Base-by-base conservation (phyloP, 768 basidiomycete genomes). In the Boletus barrowsii region DNA sequence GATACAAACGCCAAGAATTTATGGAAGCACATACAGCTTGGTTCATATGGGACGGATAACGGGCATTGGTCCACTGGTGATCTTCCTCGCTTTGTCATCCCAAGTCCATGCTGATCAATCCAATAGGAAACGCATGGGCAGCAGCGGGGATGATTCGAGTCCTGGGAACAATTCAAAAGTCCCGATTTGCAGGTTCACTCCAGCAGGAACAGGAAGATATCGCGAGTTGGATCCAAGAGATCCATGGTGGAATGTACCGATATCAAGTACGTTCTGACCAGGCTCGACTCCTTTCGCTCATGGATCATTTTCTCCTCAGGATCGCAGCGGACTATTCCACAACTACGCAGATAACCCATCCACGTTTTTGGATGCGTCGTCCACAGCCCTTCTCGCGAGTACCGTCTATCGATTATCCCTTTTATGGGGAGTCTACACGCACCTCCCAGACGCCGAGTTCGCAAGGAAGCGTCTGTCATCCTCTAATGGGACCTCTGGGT, bases 111-210 rank as follows among this genome's bases (percentile, higher is more conserved):
- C 33, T 56, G 10, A 64, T 22, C 40, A 5, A 17, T 8, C 6
- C 10, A 11, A 22, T 46, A 88, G 92, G 92, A 0, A 93, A 94
- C 53, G 93, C 76, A 3, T 96, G 93, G 93, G 93, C 88, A 0
- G 90, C 90, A 0, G 87, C 84, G 17, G 93, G 93, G 1, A 93
- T 93, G 80, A 74, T 90, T 10, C 84, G 93, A 7, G 93, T 94
- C 3, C 75, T 88, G 1, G 84, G 81, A 3, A 93, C 90, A 2
- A 85, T 93, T 53, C 75, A 80, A 58, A 72, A 80, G 32, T 88
- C 88, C 0, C 71, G 77, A 46, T 90, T 75, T 56, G 73, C 78
- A 2, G 72, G 72, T 30, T 64, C 69, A 8, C 68, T 90, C 54
- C 64, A 75, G 47, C 70, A 63, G 15, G 73, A 90, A 65, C 80